Evolutionary conservation across 441 rosid genomes (phyloP).

Genomic region (Syzygium malaccense): DNA sequence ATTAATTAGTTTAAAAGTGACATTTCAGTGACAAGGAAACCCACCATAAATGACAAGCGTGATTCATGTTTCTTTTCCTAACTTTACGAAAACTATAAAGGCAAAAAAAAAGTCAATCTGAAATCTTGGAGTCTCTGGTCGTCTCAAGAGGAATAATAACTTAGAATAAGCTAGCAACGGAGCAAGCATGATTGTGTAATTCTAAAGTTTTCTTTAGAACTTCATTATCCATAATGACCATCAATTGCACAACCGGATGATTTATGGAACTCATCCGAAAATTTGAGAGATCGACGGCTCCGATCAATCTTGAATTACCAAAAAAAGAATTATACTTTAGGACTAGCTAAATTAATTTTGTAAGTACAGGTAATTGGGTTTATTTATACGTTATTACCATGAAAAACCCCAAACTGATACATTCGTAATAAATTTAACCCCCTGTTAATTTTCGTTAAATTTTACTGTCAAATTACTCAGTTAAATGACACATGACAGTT

Average conservation of each 20-base stretch:
- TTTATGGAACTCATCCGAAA: background rate
- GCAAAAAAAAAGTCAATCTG: background rate
- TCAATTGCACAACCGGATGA: background rate
- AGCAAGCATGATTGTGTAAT: background rate
- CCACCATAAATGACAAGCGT: background rate
- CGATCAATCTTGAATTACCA: background rate
- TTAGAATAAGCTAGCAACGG: background rate
- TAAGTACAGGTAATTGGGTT: background rate
- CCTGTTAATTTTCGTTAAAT: too few relatives aligned
- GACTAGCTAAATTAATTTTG: background rate
- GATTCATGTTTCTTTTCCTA: background rate
- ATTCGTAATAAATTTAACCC: too few relatives aligned
- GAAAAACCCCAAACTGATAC: too few relatives aligned
- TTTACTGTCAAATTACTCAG: too few relatives aligned
- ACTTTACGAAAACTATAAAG: background rate
- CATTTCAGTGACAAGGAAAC: background rate
- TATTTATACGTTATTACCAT: too few relatives aligned
- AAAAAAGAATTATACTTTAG: background rate
- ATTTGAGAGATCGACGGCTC: background rate
- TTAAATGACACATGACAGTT: too few relatives aligned
- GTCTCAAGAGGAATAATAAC: background rate
- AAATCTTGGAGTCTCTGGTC: background rate
- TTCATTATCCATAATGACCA: background rate
- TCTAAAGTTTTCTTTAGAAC: background rate
- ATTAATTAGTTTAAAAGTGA: background rate